Percentiles rank a stretch among this genome's conserved stretches.
These are phyloP conservation scores for Mucor circinelloides DNA, from an alignment of 371 early-diverging fungal species.

Conservation along the genomic window DNA sequence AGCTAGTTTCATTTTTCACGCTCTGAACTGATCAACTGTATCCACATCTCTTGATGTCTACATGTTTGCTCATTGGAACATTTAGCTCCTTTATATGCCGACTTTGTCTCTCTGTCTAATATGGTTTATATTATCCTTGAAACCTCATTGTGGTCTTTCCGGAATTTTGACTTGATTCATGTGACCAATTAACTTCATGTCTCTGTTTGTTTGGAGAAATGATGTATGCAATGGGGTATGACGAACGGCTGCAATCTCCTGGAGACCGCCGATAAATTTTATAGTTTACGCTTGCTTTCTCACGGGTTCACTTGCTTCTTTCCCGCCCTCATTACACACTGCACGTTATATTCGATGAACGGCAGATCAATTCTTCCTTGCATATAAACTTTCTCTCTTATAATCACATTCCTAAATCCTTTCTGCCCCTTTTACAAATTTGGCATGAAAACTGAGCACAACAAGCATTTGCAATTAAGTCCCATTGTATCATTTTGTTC, in stretches of 20 bases:
- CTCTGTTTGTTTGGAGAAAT: not conserved
- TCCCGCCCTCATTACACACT: too few relatives aligned
- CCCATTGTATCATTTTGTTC: too few relatives aligned
- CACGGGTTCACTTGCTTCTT: not conserved
- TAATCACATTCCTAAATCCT: not conserved
- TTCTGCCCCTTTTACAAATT: too few relatives aligned
- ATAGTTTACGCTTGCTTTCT: too few relatives aligned
- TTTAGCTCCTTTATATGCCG: not conserved
- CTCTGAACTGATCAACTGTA: too few relatives aligned
- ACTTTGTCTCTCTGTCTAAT: not conserved
- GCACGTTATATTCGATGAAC: too few relatives aligned
- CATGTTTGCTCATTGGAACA: not conserved
- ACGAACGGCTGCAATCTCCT: constrained; percentile 6
- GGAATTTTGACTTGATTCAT: not conserved
- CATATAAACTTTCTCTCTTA: not conserved
- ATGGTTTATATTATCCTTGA: not conserved
- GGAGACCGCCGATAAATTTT: constrained; percentile 6
- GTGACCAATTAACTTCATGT: not conserved
- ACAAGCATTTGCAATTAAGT: not conserved
- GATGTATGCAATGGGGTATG: not conserved
- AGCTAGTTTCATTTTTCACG: too few relatives aligned
- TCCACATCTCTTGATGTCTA: too few relatives aligned
- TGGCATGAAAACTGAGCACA: not conserved
- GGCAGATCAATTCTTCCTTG: too few relatives aligned
- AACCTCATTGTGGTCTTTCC: not conserved